These are phyloP conservation scores for Polygonum aviculare DNA, from an alignment of 148 eudicot species.

Conservation along the genomic window DNA sequence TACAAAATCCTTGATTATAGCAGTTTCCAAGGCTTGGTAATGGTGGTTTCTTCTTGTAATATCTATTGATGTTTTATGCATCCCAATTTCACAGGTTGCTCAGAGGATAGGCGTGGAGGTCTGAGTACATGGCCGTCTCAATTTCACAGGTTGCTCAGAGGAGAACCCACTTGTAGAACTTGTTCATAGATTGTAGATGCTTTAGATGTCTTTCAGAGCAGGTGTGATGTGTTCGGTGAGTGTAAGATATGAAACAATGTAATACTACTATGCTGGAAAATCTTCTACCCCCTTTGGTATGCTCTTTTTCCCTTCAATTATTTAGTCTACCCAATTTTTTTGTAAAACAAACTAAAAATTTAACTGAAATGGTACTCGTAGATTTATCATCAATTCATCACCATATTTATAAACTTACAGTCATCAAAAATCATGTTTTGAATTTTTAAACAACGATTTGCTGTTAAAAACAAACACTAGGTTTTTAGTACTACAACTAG, in stretches of 20 bases:
- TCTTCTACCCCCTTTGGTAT: too few species aligned
- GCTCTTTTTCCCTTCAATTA: too few species aligned
- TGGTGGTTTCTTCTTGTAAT: not conserved
- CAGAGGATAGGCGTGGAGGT: conserved; percentile 69
- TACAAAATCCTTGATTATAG: not conserved
- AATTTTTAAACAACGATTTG: too few species aligned
- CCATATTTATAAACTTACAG: too few species aligned
- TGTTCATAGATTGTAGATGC: not conserved
- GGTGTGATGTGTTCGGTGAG: not conserved
- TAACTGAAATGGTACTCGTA: too few species aligned
- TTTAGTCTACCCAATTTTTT: too few species aligned
- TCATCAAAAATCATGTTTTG: too few species aligned
- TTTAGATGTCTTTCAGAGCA: not conserved
- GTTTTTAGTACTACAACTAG: too few species aligned
- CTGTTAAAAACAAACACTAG: too few species aligned
- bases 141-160: conserved; percentile 67
- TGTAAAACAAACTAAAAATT: too few species aligned
- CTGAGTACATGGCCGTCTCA: conserved; percentile 14
- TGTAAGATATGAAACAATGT: not conserved
- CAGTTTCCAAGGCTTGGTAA: not conserved
- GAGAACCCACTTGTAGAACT: too few species aligned
- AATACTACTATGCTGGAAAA: not conserved
- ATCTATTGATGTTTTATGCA: not conserved
- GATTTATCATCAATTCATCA: too few species aligned
- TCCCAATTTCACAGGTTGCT: conserved; percentile 49